These are phyloP conservation scores for Ustilago hordei DNA, from an alignment of 1,284 basidiomycete genomes.

Conservation along the genomic window DNA sequence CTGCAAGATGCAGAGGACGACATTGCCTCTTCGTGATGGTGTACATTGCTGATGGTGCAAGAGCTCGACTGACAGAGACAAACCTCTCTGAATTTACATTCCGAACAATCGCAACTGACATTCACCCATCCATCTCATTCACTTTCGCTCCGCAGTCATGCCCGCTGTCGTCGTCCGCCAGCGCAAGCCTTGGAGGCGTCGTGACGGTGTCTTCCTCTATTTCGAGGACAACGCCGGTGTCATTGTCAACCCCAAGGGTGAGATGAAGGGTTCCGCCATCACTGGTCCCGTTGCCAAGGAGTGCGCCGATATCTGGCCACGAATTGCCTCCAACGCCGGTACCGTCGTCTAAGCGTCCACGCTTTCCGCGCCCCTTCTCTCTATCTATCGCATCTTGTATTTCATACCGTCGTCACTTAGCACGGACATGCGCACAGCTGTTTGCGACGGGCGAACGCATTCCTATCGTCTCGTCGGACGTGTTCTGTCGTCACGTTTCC, in stretches of 20 bases:
- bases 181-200: conserved; percentile 97
- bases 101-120: conserved; percentile 10
- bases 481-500: conserved; percentile 43
- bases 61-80: background rate
- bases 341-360: conserved; percentile 81
- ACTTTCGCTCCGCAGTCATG: conserved; percentile 78
- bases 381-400: conserved; percentile 29
- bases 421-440: conserved; percentile 25
- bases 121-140: conserved; percentile 19
- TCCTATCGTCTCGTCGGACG: conserved; percentile 27
- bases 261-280: conserved; percentile 97
- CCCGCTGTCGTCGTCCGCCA: conserved; percentile 96
- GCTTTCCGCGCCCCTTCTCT: background rate
- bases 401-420: conserved; percentile 35
- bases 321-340: conserved; percentile 95
- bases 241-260: conserved; percentile 90
- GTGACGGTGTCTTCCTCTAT: conserved; percentile 99
- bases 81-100: background rate
- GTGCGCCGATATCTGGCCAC: conserved; percentile 99
- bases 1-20: background rate
- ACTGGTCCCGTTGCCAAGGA: conserved; percentile 97
- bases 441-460: conserved; percentile 33
- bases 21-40: background rate
- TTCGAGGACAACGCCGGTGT: conserved; percentile 79
- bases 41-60: background rate